Evolutionary conservation across 1,284 basidiomycete genomes (phyloP), one percentile per base, ranked within the genome.

Genomic region (Ceratobasidium sp.): DNA sequence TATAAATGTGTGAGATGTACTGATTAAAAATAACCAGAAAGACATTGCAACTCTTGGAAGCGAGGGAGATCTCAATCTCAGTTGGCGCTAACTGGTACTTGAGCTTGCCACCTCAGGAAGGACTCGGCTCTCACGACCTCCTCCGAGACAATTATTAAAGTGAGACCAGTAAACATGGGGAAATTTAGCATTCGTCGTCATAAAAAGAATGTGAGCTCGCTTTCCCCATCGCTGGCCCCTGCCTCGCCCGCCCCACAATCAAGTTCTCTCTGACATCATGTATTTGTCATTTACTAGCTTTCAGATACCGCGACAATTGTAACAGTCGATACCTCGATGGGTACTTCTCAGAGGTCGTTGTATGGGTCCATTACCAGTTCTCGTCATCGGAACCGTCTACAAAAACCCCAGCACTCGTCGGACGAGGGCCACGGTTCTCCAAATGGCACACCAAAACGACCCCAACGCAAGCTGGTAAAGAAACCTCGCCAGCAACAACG

Each of bases 251-350:
- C 7, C 20, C 34, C 32, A 17, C 38, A 40, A 29, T 52, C 25
- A 22, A 56, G 54, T n/a, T 31, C 38, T 43, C 29, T 29, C 49
- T 52, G 35, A 52, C 60, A 50, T 40, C 45, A 40, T 40, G 20
- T 47, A 20, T 47, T 22, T 38, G 10, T 34, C 47, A 22, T 17
- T 29, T 17, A 35, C 17, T n/a, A 64, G 60, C 45, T 47, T 27
- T 52, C 60, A 49, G 60, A 64, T 40, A 52, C 60, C 42, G 47
- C 60, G 25, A 64, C 60, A 2, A 50, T 64, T n/a, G 22, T 50
- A n/a, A 40, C 60, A 13, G 60, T 38, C 22, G 60, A 64, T 29
- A 31, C 49, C 20, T 40, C 56, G 3, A 7, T 40, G 35, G 53
- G 45, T 22, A 38, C 32, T 6, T 53, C 60, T 8, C 60, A 64